Evolutionary conservation across 2,329 filamentous ascomycete genomes (phyloP).

Genomic region (Venturia aucupariae): DNA sequence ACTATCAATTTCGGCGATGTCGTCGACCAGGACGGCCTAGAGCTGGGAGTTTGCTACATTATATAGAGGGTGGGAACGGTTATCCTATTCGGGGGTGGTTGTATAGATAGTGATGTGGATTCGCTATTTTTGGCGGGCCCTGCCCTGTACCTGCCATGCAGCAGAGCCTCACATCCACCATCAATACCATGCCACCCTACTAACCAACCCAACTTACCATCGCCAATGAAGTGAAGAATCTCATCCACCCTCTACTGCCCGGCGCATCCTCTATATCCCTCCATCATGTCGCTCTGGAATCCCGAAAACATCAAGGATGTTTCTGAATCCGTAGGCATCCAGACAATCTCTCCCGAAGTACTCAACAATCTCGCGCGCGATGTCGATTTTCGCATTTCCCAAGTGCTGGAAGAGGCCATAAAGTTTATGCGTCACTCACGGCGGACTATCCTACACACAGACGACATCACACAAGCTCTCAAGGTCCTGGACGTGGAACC

Average conservation of each 20-base stretch:
- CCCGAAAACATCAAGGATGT: constrained; percentile 92
- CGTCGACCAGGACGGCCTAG: neutral
- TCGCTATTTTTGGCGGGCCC: neutral
- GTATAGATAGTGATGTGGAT: neutral
- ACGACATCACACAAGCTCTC: constrained; percentile 81
- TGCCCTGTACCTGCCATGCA: neutral
- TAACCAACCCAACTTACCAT: neutral
- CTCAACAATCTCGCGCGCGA: constrained; percentile 83
- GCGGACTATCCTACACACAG: constrained; percentile 77
- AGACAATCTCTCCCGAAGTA: constrained; percentile 71
- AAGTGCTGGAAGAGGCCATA: constrained; percentile 86
- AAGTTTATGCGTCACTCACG: constrained; percentile 92
- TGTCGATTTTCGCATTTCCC: constrained; percentile 87
- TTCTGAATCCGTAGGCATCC: constrained; percentile 88
- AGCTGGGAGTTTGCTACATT: neutral
- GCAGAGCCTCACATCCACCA: constrained; percentile 3
- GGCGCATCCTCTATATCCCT: neutral
- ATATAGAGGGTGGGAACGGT: neutral
- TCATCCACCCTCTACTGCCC: neutral
- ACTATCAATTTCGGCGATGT: neutral
- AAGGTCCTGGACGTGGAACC: constrained; percentile 86
- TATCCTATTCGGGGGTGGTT: neutral
- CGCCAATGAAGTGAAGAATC: neutral
- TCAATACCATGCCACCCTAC: too few species aligned
- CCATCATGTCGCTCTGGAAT: constrained; percentile 65